A percentile compares a stretch with the other conserved stretches of the same genome.
Evolutionary conservation across 2,329 filamentous ascomycete genomes (phyloP).

Genomic region (Cercospora sp.): DNA sequence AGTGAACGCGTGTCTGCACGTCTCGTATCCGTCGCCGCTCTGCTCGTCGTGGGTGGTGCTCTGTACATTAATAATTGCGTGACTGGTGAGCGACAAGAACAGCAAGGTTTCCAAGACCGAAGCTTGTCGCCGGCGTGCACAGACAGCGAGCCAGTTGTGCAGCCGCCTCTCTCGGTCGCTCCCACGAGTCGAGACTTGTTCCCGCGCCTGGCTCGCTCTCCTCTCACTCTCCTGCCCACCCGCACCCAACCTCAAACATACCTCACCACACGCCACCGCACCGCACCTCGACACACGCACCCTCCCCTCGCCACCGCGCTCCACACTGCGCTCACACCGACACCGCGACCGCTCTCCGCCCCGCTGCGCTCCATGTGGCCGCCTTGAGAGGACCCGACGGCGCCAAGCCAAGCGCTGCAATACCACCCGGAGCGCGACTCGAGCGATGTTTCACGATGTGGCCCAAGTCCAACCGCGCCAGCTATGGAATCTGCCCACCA

Average conservation of each 20-base stretch:
- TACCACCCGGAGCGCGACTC: conserved; percentile 18
- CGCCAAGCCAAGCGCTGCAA: conserved; percentile 23
- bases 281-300: background rate
- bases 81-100: background rate
- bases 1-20: background rate
- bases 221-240: background rate
- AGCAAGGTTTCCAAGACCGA: conserved; percentile 4
- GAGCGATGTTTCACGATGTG: conserved; percentile 25
- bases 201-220: background rate
- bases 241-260: background rate
- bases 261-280: background rate
- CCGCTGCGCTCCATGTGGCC: conserved; percentile 22
- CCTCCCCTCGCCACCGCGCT: background rate
- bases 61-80: background rate
- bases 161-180: background rate
- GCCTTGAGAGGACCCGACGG: conserved; percentile 23
- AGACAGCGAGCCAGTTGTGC: background rate
- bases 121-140: background rate
- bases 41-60: background rate
- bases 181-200: background rate
- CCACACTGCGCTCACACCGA: background rate
- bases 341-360: background rate
- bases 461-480: conserved; percentile 32
- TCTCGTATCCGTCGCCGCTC: background rate
- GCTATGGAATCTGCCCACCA: conserved; percentile 37